phyloP scores from a whole-genome alignment of 306 rosid species.

The Glycine latifolia region DNA sequence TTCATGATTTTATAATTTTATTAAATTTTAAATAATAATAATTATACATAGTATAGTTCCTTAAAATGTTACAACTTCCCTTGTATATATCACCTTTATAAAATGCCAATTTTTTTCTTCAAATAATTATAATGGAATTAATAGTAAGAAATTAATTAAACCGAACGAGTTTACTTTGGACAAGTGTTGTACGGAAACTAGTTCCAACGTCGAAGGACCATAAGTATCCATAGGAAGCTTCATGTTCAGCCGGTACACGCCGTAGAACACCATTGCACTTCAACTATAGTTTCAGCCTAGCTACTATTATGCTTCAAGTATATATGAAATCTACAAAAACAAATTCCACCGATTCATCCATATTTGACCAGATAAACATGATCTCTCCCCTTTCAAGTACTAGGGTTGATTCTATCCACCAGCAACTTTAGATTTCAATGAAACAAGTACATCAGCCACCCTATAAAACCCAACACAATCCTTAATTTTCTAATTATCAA shows the following conservation, averaged over 20 bases:
- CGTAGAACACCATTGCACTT: background rate
- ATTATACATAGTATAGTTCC: no score
- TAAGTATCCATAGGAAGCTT: slow-evolving; percentile 19
- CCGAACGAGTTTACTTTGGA: background rate
- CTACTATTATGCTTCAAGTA: background rate
- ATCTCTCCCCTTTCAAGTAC: background rate
- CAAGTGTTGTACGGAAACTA: background rate
- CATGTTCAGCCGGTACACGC: slow-evolving; percentile 18
- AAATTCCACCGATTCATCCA: background rate
- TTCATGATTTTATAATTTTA: no score
- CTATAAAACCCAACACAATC: background rate
- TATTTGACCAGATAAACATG: slow-evolving; percentile 10
- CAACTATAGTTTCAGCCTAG: background rate
- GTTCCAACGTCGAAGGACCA: background rate
- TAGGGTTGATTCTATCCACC: background rate
- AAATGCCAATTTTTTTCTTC: no score
- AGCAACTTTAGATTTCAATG: background rate
- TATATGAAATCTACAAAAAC: background rate
- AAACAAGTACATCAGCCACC: background rate
- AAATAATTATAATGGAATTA: no score
- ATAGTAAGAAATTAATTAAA: no score
- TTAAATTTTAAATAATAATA: no score
- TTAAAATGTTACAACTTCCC: no score
- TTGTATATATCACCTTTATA: no score
- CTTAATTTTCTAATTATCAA: background rate